Evolutionary conservation across 139 green algal genomes (phyloP).

Genomic region (Zygnema cylindricum): DNA sequence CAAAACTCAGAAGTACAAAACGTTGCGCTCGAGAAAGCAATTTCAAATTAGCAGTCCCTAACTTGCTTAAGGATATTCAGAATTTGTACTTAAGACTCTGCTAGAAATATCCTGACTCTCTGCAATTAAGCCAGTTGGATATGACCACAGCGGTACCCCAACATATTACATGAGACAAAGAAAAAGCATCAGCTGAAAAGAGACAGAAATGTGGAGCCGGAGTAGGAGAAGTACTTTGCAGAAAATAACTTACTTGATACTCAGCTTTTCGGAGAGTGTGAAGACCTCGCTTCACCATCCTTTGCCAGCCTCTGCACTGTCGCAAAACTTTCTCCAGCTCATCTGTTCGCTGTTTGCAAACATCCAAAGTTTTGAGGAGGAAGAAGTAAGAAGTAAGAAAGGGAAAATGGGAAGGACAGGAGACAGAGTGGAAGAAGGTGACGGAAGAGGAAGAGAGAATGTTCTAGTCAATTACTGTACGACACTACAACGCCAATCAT

Average conservation of each 20-base stretch:
- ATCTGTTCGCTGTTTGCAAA: slow-evolving; percentile 15
- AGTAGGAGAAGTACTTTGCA: slow-evolving; percentile 2
- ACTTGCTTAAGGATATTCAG: too few relatives aligned
- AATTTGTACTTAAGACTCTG: too few relatives aligned
- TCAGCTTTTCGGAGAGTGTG: slow-evolving; percentile 33
- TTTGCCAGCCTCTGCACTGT: slow-evolving; percentile 25
- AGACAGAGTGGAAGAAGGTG: not conserved
- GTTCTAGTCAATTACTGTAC: too few relatives aligned
- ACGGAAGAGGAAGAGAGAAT: not conserved
- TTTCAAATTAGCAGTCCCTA: too few relatives aligned
- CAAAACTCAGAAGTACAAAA: too few relatives aligned
- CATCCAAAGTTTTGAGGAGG: slow-evolving; percentile 1
- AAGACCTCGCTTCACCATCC: slow-evolving; percentile 28
- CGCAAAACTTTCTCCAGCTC: slow-evolving; percentile 23
- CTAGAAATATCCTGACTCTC: too few relatives aligned
- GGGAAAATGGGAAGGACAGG: not conserved
- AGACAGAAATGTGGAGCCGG: not conserved
- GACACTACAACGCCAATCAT: too few relatives aligned
- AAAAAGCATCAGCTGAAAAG: not conserved
- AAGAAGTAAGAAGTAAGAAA: not conserved
- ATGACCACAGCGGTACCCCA: too few relatives aligned
- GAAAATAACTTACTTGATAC: slow-evolving; percentile 45
- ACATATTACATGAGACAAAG: not conserved
- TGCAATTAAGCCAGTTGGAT: too few relatives aligned
- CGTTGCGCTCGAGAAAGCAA: too few relatives aligned